Base-by-base conservation (phyloP, 2,329 filamentous ascomycete species). In the Penicillium sp. region DNA sequence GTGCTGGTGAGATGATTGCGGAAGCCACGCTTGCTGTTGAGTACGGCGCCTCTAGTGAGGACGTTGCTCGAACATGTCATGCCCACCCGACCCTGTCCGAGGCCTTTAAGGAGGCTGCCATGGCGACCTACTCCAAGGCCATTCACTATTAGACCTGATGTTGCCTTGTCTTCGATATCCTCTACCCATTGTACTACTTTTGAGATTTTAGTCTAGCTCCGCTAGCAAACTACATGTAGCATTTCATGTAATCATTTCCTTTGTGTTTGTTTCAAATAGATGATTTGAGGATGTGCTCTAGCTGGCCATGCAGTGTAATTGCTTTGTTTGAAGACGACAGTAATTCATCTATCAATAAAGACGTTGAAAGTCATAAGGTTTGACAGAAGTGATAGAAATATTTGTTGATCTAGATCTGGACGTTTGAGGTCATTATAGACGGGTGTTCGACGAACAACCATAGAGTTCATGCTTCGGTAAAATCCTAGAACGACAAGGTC, bases 61-160 rank as follows among this genome's bases (percentile, higher is more conserved):
- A 95, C 67, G 86, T 95, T 62, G 88, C 84, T 45, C 80, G 92
- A 61, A 96, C 92, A 50, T 92, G 86, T 70, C 92, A 98, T 70
- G 92, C 92, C 39, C 92, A 98, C 72, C 92, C 92, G 39, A 95
- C 89, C 35, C 76, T 98, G 44, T 82, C 90, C 15, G 92, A 98
- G 74, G 92, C 92, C 30, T 96, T 98, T 79, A 98, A 98, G 77
- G 92, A 98, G 79, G 92, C 92, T 59, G 92, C 92, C 55, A 96
- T 98, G 92, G 85, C 87, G 47, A 95, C 90, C 34, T 88, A 94
- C 73, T 79, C 82, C 59, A 92, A 95, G 75, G 83, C 92, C 52
- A 95, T 98, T 66, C 92, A 98, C 74, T 94, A 84, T 70, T 98
- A 85, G 55, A 51, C 45, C 41, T 45, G 33, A 39, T n/a, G n/a